Evolutionary conservation across 179 eudicot genomes (phyloP), one percentile per base, ranked within the genome.

Genomic region (Carnegiea gigantea): DNA sequence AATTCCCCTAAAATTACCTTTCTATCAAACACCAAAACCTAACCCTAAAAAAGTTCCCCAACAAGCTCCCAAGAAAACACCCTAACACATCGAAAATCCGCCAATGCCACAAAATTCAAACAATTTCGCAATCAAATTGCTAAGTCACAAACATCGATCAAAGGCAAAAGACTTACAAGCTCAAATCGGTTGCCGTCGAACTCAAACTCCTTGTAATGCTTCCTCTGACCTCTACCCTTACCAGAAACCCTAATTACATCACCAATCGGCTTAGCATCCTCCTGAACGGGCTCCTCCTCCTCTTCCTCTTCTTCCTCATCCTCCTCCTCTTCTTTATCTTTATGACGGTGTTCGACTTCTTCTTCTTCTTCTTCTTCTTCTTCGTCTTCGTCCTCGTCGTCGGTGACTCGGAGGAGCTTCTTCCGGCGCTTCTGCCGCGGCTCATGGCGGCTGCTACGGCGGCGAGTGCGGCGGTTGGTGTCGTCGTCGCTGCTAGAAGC

Each of bases 201-300:
- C 78, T 92, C 93, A 21, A 91, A 92, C 57, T 89, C 85, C 9
- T 79, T 85, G 57, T 76, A 92, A 81, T 89, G 92, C 73, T 64
- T 84, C 84, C 83, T 86, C 81, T 84, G 82, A 36, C 80, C 77
- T 65, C 85, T 81, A 1, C 97, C 94, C 84, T 90, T 91, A 0
- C 90, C 93, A 10, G 97, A 84, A 81, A 88, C 88, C 92, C 88
- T 91, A 91, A 90, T 65, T 4, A 73, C 86, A 3, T 91, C 89
- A 4, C 97, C 97, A 51, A 92, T 54, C 12, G 97, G 93, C 81
- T 82, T 85, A 0, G 97, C 93, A 76, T 91, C 92, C 65, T 86
- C 90, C 80, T 75, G 86, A 80, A 72, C 82, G 11, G 81, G 82
- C 76, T 87, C 91, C 23, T 85, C 93, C n/a, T 89, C 91, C 2